Base-by-base conservation (phyloP, 176 grass and related monocot species). In the Poa pratensis region DNA sequence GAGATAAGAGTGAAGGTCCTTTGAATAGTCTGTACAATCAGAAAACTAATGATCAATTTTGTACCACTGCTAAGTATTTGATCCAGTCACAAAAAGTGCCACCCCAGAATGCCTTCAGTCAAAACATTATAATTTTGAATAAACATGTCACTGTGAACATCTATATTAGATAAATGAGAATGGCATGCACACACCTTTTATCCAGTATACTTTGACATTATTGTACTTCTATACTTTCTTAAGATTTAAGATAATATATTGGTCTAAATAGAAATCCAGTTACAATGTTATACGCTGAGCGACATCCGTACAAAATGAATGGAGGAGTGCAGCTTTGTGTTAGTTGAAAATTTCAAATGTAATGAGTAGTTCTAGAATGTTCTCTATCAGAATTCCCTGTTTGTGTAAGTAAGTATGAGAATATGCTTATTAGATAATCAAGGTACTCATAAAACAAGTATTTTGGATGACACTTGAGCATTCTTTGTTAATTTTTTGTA, bases 1-100 rank as follows among this genome's bases (percentile, higher is more conserved):
- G 70, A 98, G 80, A 90, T 93, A 98, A 28, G 89, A 87, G 52
- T 28, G 79, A 58, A 95, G 68, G 40, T 95, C 93, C 74, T 73
- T 90, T 2, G 89, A 90, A 90, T 95, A 93, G 34, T 98, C 95
- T 98, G 77, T 69, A 77, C 34, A 86, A 76, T 60, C 15, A 63
- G 26, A 74, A 72, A 74, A 65, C 12, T 46, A n/a, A 17, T 51
- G 34, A 20, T 73, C 43, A 90, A 51, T 35, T 27, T 18, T 76
- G 18, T 54, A 57, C 26, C 37, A 55, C 24, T 62, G 66, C 2
- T 6, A 63, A 53, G 12, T 32, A 65, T 15, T 46, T 49, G 24
- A 9, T 34, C 19, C 14, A 45, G 28, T 40, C 19, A 74, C 39
- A 67, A 49, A 49, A 42, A 30, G 24, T 64, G 20, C 3, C 32